These are phyloP conservation scores for Penicillium ucsense DNA, from an alignment of 495 filamentous ascomycete species.

Conservation along the genomic window DNA sequence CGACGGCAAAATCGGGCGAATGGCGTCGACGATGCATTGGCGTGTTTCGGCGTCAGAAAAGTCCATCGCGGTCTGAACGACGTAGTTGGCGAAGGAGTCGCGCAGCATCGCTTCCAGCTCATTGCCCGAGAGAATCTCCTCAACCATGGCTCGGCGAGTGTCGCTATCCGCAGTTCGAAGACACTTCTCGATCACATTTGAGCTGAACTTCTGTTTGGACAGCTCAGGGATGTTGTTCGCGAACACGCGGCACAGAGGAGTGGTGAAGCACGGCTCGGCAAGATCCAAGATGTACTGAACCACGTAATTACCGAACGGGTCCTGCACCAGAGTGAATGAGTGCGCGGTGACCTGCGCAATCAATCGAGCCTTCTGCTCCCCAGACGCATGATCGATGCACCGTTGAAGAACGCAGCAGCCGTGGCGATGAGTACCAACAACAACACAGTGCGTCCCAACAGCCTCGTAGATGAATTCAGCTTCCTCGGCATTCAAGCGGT, in stretches of 20 bases:
- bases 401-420: conserved; percentile 97
- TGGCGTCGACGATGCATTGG: conserved; percentile 62
- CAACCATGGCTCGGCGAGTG: conserved; percentile 70
- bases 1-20: conserved; percentile 71
- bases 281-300: conserved; percentile 97
- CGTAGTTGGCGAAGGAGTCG: conserved; percentile 93
- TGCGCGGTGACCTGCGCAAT: conserved; percentile 77
- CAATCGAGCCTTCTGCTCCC: conserved; percentile 75
- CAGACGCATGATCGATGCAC: conserved; percentile 94
- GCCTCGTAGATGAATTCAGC: conserved; percentile 95
- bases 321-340: conserved; percentile 75
- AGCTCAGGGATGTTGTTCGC: conserved; percentile 59
- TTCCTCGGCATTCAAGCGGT: conserved; percentile 71
- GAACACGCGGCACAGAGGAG: conserved; percentile 73
- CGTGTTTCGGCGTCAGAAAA: conserved; percentile 65
- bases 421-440: conserved; percentile 93
- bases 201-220: conserved; percentile 98
- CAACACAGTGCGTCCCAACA: conserved; percentile 74
- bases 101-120: conserved; percentile 82
- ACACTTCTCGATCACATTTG: conserved; percentile 97
- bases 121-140: conserved; percentile 62
- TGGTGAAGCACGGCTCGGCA: conserved; percentile 69
- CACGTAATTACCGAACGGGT: conserved; percentile 97
- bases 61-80: conserved; percentile 92
- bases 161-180: conserved; percentile 64